Conservation (phyloP, 805 yeast species). For the Lachancea sp. region DNA sequence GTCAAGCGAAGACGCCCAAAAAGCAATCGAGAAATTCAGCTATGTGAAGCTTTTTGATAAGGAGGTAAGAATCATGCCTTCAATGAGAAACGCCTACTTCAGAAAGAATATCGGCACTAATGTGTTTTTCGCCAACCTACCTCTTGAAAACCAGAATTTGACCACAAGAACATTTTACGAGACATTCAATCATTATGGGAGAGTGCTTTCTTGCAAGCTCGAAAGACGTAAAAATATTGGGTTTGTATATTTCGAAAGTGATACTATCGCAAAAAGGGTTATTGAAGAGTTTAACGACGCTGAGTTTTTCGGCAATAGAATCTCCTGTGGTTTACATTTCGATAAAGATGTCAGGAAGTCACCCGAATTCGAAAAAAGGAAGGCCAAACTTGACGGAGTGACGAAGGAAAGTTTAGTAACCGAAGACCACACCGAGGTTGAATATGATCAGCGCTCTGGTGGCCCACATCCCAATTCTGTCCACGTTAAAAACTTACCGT, state of each 20-base stretch:
- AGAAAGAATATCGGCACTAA: slow-evolving; percentile 45
- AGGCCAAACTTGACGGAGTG: slow-evolving; percentile 17
- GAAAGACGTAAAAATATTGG: slow-evolving; percentile 37
- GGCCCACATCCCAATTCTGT: slow-evolving; percentile 31
- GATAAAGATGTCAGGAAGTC: slow-evolving; percentile 31
- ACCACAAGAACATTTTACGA: slow-evolving; percentile 45
- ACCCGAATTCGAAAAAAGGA: slow-evolving; percentile 31
- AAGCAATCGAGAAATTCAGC: slow-evolving; percentile 53
- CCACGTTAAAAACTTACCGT: slow-evolving; percentile 33
- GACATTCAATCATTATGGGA: slow-evolving; percentile 43
- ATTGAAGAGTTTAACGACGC: slow-evolving; percentile 30
- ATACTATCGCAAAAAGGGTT: slow-evolving; percentile 32
- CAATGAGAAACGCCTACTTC: slow-evolving; percentile 38
- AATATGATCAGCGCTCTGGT: slow-evolving; percentile 5
- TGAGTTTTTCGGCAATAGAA: slow-evolving; percentile 26
- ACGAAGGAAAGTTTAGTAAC: slow-evolving; percentile 15
- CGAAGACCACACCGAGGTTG: slow-evolving; percentile 12
- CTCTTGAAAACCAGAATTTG: slow-evolving; percentile 26
- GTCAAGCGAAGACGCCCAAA: slow-evolving; percentile 43
- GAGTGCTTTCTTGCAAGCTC: slow-evolving; percentile 38
- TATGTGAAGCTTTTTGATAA: slow-evolving; percentile 36
- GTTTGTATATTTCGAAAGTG: slow-evolving; percentile 35
- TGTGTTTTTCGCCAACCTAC: slow-evolving; percentile 43
- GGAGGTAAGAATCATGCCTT: slow-evolving; percentile 52
- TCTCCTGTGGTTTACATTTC: slow-evolving; percentile 39